Percentiles rank a stretch among this genome's conserved stretches.
These are phyloP conservation scores for Heliosperma pusillum DNA, from an alignment of 148 eudicot genomes.

Conservation along the genomic window DNA sequence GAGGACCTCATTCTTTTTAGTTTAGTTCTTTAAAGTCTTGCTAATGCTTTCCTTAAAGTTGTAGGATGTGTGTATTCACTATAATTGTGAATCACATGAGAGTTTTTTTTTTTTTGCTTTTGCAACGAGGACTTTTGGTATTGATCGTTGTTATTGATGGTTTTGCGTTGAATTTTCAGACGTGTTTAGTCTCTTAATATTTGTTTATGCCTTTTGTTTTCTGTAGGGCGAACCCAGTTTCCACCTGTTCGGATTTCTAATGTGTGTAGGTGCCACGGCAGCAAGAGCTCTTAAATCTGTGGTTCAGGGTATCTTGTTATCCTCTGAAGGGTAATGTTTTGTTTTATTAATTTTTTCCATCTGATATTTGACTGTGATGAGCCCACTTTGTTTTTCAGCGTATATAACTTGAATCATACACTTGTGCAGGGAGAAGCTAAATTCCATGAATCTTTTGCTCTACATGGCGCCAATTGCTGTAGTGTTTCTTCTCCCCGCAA, in stretches of 20 bases:
- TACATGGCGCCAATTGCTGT: slow-evolving; percentile 98
- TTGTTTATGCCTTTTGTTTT: neutral
- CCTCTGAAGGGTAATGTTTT: slow-evolving; percentile 83
- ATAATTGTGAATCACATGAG: neutral
- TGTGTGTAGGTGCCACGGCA: slow-evolving; percentile 94
- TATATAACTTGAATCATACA: slow-evolving; percentile 5
- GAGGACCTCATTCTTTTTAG: neutral
- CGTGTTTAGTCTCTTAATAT: slow-evolving; percentile 19
- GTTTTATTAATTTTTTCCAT: neutral
- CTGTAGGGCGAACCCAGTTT: slow-evolving; percentile 87
- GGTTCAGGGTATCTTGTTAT: slow-evolving; percentile 89
- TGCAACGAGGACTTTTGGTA: no score
- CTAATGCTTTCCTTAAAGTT: neutral
- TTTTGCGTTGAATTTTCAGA: neutral
- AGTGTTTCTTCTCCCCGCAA: slow-evolving; percentile 78
- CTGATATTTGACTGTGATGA: neutral
- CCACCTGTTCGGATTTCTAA: slow-evolving; percentile 85
- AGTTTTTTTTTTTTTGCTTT: no score
- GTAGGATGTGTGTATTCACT: neutral
- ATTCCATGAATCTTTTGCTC: slow-evolving; percentile 89
- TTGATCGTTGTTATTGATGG: neutral
- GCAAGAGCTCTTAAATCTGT: slow-evolving; percentile 90
- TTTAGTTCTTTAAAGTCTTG: neutral
- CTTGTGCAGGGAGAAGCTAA: slow-evolving; percentile 68
- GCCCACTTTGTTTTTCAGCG: neutral